Conservation (phyloP, 1,284 basidiomycete species). For the Sphagnurus paluster region DNA sequence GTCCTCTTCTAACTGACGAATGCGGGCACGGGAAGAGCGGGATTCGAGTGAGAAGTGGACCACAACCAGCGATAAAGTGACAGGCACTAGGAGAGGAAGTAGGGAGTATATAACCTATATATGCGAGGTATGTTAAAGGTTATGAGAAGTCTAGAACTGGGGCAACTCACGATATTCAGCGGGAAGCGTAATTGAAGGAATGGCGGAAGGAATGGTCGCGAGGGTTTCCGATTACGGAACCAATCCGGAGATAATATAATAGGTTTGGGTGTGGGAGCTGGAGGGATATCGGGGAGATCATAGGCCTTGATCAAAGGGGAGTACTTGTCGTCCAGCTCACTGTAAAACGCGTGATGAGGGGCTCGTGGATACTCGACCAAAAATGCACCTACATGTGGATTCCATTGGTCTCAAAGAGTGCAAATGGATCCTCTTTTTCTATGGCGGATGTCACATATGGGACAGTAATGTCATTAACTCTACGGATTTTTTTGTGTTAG, state of each 20-base stretch:
- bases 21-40: conserved; percentile 56
- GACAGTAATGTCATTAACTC: conserved; percentile 78
- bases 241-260: conserved; percentile 43
- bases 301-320: conserved; percentile 55
- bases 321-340: conserved; percentile 59
- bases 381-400: conserved; percentile 55
- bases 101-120: conserved; percentile 53
- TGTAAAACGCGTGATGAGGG: no score
- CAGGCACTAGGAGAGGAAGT: conserved; percentile 66
- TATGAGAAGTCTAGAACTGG: neutral
- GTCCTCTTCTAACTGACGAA: conserved; percentile 58
- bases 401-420: conserved; percentile 54
- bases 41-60: conserved; percentile 54
- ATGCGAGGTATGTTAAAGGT: no score
- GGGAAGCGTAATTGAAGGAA: conserved; percentile 68
- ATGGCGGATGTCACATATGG: conserved; percentile 81
- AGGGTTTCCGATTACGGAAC: conserved; percentile 39
- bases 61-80: conserved; percentile 50
- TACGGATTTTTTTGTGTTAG: conserved; percentile 25
- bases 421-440: conserved; percentile 69
- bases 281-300: conserved; percentile 38
- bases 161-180: conserved; percentile 62
- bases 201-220: conserved; percentile 57
- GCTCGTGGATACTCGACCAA: neutral
- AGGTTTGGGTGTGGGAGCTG: conserved; percentile 37